These are phyloP conservation scores for Aspergillus avenaceus DNA, from an alignment of 495 filamentous ascomycete genomes.

Conservation along the genomic window DNA sequence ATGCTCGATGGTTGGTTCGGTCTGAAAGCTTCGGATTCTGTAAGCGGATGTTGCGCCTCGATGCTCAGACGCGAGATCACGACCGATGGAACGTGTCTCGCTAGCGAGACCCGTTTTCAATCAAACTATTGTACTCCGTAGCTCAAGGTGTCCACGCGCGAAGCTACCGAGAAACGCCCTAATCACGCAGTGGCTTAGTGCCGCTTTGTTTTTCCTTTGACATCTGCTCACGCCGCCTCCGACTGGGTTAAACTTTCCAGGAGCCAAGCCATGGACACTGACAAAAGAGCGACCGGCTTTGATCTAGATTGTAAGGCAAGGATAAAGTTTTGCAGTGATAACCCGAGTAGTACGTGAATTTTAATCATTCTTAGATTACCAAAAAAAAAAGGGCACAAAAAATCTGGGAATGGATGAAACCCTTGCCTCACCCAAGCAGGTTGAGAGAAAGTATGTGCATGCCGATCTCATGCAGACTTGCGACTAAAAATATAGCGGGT, in stretches of 20 bases:
- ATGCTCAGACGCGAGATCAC: too few species aligned
- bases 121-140: not conserved
- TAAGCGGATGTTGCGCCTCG: too few species aligned
- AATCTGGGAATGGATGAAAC: not conserved
- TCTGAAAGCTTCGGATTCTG: too few species aligned
- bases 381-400: not conserved
- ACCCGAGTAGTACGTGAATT: not conserved
- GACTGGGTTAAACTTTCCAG: not conserved
- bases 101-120: not conserved
- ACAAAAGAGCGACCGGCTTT: not conserved
- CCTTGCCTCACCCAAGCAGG: not conserved
- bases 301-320: not conserved
- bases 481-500: not conserved
- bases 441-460: not conserved
- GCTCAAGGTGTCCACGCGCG: not conserved
- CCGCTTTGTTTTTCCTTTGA: not conserved
- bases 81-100: too few species aligned
- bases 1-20: too few species aligned
- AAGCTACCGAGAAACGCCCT: not conserved
- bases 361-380: too few species aligned
- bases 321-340: not conserved
- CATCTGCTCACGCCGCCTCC: not conserved
- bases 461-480: not conserved
- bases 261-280: not conserved
- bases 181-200: not conserved